Evolutionary conservation across 2,329 filamentous ascomycete genomes (phyloP).

Genomic region (Fusarium buharicum): DNA sequence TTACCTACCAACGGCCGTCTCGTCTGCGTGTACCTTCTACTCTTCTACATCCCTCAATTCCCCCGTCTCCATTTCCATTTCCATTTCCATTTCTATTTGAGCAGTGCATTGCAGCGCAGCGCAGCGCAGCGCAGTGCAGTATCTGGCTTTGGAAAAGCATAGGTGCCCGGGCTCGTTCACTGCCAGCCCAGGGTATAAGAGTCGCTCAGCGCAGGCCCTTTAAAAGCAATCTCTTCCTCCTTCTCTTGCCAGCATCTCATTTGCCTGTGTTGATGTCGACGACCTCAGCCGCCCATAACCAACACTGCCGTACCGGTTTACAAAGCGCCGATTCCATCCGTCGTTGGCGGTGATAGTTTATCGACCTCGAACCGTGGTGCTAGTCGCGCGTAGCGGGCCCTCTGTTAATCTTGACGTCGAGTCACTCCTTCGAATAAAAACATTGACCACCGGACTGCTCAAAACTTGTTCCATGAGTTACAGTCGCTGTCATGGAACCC

Average conservation of each 20-base stretch:
- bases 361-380: slow-evolving; percentile 8
- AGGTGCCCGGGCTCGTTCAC: background rate
- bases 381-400: slow-evolving; percentile 14
- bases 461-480: slow-evolving; percentile 3
- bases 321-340: slow-evolving; percentile 4
- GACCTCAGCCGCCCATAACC: background rate
- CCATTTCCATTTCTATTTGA: slow-evolving; percentile 22
- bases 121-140: background rate
- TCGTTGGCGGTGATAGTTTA: slow-evolving; percentile 1
- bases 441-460: slow-evolving; percentile 9
- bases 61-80: slow-evolving; percentile 17
- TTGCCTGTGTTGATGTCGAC: background rate
- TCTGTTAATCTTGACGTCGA: slow-evolving; percentile 16
- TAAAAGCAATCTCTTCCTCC: slow-evolving; percentile 28
- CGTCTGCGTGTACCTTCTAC: slow-evolving; percentile 16
- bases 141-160: slow-evolving; percentile 4
- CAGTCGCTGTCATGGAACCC: slow-evolving; percentile 24
- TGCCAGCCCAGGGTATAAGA: slow-evolving; percentile 39
- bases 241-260: slow-evolving; percentile 22
- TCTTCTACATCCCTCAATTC: slow-evolving; percentile 19
- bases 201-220: slow-evolving; percentile 34
- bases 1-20: slow-evolving; percentile 21
- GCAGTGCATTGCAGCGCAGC: background rate
- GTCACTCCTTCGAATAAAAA: slow-evolving; percentile 1
- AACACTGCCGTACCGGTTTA: slow-evolving; percentile 10